A percentile compares a stretch with the other conserved stretches of the same genome.
Evolutionary conservation across 177 flowering plant species (phyloP).

Genomic region (Vitis hybrid): DNA sequence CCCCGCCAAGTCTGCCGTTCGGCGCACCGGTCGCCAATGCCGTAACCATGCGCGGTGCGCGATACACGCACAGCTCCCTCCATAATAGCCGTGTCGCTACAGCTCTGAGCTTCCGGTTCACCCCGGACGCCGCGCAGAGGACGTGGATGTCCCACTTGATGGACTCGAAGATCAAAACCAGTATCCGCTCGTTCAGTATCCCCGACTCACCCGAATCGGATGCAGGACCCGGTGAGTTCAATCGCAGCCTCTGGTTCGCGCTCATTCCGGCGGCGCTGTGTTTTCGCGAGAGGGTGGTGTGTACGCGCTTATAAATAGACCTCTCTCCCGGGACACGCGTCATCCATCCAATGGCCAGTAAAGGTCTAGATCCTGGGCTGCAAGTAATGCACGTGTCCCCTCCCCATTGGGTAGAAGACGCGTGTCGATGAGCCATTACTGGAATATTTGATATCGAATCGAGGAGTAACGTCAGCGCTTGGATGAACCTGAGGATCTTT

Average conservation of each 20-base stretch:
- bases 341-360: not conserved
- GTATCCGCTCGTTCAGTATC: constrained; percentile 60
- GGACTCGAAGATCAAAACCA: constrained; percentile 53
- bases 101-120: constrained; percentile 64
- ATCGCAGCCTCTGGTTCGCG: constrained; percentile 22
- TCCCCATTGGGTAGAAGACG: not conserved
- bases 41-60: constrained; percentile 63
- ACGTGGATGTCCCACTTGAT: constrained; percentile 66
- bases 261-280: constrained; percentile 14
- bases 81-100: constrained; percentile 70
- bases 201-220: constrained; percentile 42
- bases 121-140: constrained; percentile 59
- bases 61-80: constrained; percentile 58
- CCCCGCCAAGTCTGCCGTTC: constrained; percentile 45
- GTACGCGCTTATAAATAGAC: not conserved
- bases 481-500: not conserved
- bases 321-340: not conserved
- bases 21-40: constrained; percentile 38
- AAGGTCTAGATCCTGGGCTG: not conserved
- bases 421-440: constrained; percentile 4
- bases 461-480: constrained; percentile 9
- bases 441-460: not conserved
- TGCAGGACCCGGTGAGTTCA: constrained; percentile 13
- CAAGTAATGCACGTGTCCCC: not conserved
- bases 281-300: not conserved